Base-by-base conservation (phyloP, 1,139 yeast genomes). In the Candida frijolesensis region DNA sequence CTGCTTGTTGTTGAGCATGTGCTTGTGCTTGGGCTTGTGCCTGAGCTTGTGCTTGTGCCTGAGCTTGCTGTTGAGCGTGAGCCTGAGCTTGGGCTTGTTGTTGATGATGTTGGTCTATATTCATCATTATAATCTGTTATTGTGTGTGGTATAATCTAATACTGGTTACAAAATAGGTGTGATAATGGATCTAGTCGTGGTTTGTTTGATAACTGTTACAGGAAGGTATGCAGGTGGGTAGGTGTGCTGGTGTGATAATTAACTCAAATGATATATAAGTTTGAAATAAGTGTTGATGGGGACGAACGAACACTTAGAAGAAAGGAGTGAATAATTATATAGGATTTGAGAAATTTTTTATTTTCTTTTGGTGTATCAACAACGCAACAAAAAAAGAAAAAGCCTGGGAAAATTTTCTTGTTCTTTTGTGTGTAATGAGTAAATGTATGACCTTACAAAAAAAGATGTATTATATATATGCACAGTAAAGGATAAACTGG, bases 31-130 rank as follows among this genome's bases (percentile, higher is more conserved):
- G 44, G 10, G 25, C 37, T 16, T 42, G 44, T 1, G 44, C 44
- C 11, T 41, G 43, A 3, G 14, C 22, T 29, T 41, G 38, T n/a
- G 37, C 32, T 40, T 40, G 43, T n/a, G 27, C 32, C 25, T 22
- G 32, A 8, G 29, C 29, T 10, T 18, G 27, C n/a, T 7, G 15
- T 19, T 38, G 41, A 2, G 27, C 14, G 10, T 38, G 41, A 3
- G 22, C 22, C 4, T 19, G 22, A 4, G 4, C 22, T 15, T 46
- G 49, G 18, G 42, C 42, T 15, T 40, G 44, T 34, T 46, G 49
- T 34, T 38, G 48, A 15, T 30, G 45, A 19, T 42, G 45, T 32
- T 42, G 45, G 25, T 42, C 45, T 42, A 42, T 42, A 22, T 42
- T 42, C 45, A 42, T 42, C 45, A 42, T 42, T 32, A 18, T 37